Evolutionary conservation across 345 rosid genomes (phyloP), one percentile per base, ranked within the genome.

Genomic region (Turnera subulata): DNA sequence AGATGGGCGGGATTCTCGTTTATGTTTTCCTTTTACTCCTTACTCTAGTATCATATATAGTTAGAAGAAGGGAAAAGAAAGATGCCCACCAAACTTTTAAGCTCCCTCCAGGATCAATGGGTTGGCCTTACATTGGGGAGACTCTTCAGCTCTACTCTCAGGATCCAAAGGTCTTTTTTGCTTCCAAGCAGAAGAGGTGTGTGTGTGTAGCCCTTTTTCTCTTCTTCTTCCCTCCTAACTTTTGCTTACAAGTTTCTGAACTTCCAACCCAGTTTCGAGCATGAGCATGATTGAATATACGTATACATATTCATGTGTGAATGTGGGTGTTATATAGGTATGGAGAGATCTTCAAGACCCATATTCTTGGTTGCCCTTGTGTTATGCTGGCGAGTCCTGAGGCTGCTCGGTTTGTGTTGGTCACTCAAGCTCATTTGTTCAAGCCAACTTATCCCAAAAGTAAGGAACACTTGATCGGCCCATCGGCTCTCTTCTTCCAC

Each of bases 361-460:
- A 84, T 67, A 76, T 92, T 61, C 74, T 92, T 9, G 98, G 98
- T 16, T 92, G 94, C 61, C 98, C 94, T 22, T 78, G 95, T 70
- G 88, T 86, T 46, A 89, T 89, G 97, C 74, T 92, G 74, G 89
- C 93, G 0, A 82, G 96, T 63, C 95, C 93, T 0, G 97, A 92
- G 64, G 98, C 95, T 20, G 83, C 95, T 1, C 75, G 84, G 46
- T 86, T 83, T 59, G 88, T 92, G 40, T 65, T 92, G 22, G 82
- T 70, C 37, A 82, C 93, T 0, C 80, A 78, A 50, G 80, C 96
- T 55, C 85, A 84, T 37, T 55, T 92, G 75, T 89, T 92, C 83
- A 84, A 78, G 72, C 97, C 98, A 6, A 89, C 97, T 6, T 92
- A 86, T 68, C 98, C 98, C 4, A 83, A 82, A 62, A 86, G 95